A percentile compares a stretch with the other conserved stretches of the same genome.
Conservation (phyloP, 768 basidiomycete species). For the Hygrocybe coccinea region DNA sequence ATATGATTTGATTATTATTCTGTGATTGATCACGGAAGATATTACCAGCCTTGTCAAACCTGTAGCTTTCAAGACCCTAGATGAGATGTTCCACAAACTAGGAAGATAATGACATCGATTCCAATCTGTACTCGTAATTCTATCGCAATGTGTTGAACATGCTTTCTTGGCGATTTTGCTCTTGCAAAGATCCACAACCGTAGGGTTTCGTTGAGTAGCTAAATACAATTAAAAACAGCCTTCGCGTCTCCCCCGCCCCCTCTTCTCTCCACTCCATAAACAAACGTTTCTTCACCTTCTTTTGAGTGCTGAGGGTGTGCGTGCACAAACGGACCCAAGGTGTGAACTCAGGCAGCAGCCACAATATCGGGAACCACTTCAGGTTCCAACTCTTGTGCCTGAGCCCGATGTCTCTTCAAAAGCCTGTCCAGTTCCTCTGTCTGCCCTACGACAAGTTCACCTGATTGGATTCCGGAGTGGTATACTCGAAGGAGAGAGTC, state of each 20-base stretch:
- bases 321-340: no score
- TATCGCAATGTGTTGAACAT: neutral
- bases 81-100: constrained; percentile 75
- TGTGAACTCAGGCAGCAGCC: neutral
- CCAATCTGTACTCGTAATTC: neutral
- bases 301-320: no score
- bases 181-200: no score
- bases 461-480: constrained; percentile 89
- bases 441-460: constrained; percentile 91
- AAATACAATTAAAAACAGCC: no score
- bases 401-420: constrained; percentile 64
- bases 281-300: no score
- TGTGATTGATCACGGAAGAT: constrained; percentile 5
- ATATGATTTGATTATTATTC: neutral
- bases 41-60: constrained; percentile 80
- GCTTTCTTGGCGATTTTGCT: no score
- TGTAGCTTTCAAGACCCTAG: constrained; percentile 87
- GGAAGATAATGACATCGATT: constrained; percentile 39
- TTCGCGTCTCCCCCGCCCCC: no score
- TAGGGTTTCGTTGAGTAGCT: no score
- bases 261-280: no score
- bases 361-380: neutral
- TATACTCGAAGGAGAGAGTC: constrained; percentile 95
- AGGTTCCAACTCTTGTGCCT: neutral
- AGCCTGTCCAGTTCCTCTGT: constrained; percentile 85